Percentiles rank a stretch among this genome's conserved stretches.
Evolutionary conservation across 371 early-diverging fungal species (phyloP).

Genomic region (Funneliformis caledonium): DNA sequence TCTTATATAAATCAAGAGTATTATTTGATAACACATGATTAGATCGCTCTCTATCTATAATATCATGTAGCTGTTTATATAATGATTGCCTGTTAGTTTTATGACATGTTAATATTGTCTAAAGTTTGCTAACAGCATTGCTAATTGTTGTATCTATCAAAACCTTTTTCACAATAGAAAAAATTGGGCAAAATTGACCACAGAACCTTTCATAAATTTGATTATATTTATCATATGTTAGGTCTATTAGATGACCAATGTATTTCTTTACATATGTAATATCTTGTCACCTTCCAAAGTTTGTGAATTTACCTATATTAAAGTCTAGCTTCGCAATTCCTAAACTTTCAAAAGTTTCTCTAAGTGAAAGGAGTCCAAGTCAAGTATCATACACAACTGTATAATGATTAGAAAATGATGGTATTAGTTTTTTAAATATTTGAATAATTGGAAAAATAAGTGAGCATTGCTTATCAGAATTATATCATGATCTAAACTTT

Average conservation of each 20-base stretch:
- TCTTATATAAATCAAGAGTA: conserved; percentile 19
- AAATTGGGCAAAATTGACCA: conserved; percentile 20
- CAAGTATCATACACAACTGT: background rate
- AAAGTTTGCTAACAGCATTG: background rate
- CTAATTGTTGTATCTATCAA: background rate
- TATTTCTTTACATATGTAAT: background rate
- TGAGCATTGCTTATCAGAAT: background rate
- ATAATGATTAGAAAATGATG: background rate
- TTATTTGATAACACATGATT: conserved; percentile 3
- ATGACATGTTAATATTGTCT: background rate
- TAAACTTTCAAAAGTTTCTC: background rate
- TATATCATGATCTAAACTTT: conserved; percentile 2
- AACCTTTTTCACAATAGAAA: background rate
- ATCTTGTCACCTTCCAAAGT: background rate
- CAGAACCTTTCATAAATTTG: background rate
- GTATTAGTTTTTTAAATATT: background rate
- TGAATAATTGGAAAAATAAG: conserved; percentile 2
- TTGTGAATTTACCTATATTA: background rate
- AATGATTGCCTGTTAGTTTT: background rate
- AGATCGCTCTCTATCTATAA: conserved; percentile 6
- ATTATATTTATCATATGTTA: conserved; percentile 3
- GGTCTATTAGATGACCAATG: background rate
- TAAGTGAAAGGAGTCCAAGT: conserved; percentile 4
- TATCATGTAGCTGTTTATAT: background rate
- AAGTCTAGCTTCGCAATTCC: background rate